Base-by-base conservation (phyloP, 495 filamentous ascomycete species). In the Halenospora varia region DNA sequence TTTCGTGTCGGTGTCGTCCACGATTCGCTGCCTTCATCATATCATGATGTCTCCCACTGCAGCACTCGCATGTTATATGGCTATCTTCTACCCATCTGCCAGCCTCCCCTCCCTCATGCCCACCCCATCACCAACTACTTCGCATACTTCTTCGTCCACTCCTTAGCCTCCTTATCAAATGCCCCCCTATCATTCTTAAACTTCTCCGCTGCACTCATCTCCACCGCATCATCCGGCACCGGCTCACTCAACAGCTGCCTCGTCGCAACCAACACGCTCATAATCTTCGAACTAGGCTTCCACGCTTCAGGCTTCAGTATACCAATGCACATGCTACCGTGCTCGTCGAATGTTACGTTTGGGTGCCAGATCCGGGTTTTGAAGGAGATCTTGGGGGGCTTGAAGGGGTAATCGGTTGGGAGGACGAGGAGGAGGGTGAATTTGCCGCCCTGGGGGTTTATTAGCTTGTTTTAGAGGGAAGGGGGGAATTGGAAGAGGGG, bases 291-390 rank as follows among this genome's bases (percentile, higher is more conserved):
- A 25, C 83, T 84, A 1, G 94, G 94, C 78, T 98, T 98, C 95
- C 95, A 98, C 66, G 92, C 87, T 57, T 97, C 95, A 20, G 84
- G 63, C 56, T 92, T 87, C 60, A 98, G 81, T 72, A 96, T 84
- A 10, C 85, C 88, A 29, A 98, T 80, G 71, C 94, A 98, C 88
- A 98, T 96, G 67, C 78, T 83, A 9, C 94, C 94, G 56, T 88
- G 48, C 62, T 86, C 86, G 71, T 97, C 95, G 78, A 96, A 96
- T 67, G 89, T 92, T 46, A 98, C 85, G 74, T 98, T 98, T 13
- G 95, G 95, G 79, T 98, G 94, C 78, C 96, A 98, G 75, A 98
- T 90, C 68, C 94, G 96, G 40, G 94, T 98, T 51, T 82, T 79
- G 83, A 97, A 98, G 63, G 77, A 86, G 60, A 98, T 80, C 29